Evolutionary conservation across 108 stramenopile species (phyloP).

Genomic region (Cyclostephanos invisitatus): DNA sequence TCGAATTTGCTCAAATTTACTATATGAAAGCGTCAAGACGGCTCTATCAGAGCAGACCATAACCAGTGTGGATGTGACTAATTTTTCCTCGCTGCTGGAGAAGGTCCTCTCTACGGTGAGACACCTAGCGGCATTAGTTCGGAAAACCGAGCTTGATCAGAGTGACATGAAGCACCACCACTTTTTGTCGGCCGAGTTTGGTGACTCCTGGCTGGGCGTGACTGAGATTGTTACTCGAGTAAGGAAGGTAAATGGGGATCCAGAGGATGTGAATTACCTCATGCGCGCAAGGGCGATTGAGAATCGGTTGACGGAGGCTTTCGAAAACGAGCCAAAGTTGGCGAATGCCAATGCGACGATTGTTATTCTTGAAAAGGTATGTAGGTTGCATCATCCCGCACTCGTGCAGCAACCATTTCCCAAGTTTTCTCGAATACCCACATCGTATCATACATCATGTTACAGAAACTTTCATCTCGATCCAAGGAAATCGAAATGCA

Average conservation of each 20-base stretch:
- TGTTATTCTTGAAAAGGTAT: constrained; percentile 70
- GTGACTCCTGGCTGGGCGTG: constrained; percentile 77
- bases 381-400: neutral
- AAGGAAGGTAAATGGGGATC: constrained; percentile 65
- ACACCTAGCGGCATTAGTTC: constrained; percentile 29
- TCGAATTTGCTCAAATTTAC: constrained; percentile 12
- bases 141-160: constrained; percentile 28
- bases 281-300: constrained; percentile 68
- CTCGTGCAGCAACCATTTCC: neutral
- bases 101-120: constrained; percentile 14
- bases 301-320: constrained; percentile 54
- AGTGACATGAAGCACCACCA: constrained; percentile 52
- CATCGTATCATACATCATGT: neutral
- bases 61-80: constrained; percentile 21
- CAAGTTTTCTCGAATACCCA: neutral
- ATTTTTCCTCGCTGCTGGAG: constrained; percentile 29
- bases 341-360: constrained; percentile 58
- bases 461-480: constrained; percentile 55
- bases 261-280: constrained; percentile 74
- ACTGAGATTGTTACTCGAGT: constrained; percentile 57
- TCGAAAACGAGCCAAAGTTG: constrained; percentile 70
- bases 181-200: constrained; percentile 76
- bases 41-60: constrained; percentile 15
- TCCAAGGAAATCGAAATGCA: constrained; percentile 80
- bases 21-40: constrained; percentile 26